phyloP scores from a whole-genome alignment of 2,329 filamentous ascomycete genomes.

The Anisogramma anomala region DNA sequence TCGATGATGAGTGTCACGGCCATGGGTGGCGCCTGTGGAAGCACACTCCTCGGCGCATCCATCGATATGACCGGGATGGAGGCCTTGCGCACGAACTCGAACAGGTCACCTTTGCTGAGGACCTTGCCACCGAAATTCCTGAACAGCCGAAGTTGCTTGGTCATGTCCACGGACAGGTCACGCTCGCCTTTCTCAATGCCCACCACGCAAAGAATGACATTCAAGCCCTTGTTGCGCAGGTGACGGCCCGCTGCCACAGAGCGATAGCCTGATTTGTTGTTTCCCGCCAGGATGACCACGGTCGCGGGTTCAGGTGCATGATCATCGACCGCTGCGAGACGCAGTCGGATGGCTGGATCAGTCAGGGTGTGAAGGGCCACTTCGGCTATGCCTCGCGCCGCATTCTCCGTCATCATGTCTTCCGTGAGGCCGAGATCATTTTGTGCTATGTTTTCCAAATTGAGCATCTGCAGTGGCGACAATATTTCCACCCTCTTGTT shows the following conservation, averaged over 20 bases:
- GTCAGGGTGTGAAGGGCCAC: constrained; percentile 60
- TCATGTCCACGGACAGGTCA: constrained; percentile 68
- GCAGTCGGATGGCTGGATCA: constrained; percentile 48
- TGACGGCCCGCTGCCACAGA: constrained; percentile 80
- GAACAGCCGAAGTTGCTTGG: constrained; percentile 73
- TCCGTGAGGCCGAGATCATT: constrained; percentile 79
- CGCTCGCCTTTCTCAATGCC: constrained; percentile 71
- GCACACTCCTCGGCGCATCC: constrained; percentile 24
- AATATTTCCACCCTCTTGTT: constrained; percentile 50
- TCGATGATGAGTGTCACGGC: constrained; percentile 77
- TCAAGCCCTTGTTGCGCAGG: constrained; percentile 69
- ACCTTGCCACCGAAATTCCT: constrained; percentile 72
- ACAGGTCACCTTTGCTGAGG: constrained; percentile 47
- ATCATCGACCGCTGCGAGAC: constrained; percentile 30
- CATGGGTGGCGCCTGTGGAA: constrained; percentile 40
- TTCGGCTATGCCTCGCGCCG: constrained; percentile 78
- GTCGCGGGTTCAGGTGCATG: constrained; percentile 23
- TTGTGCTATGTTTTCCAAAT: constrained; percentile 82
- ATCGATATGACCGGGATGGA: constrained; percentile 26
- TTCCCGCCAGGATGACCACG: constrained; percentile 78
- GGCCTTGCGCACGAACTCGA: constrained; percentile 45
- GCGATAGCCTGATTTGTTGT: constrained; percentile 77
- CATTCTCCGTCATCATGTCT: constrained; percentile 85
- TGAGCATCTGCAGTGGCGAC: constrained; percentile 74
- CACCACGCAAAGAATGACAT: constrained; percentile 72